Conservation (phyloP, 2,329 filamentous ascomycete species). For the Arthrobotrys musiformis region DNA sequence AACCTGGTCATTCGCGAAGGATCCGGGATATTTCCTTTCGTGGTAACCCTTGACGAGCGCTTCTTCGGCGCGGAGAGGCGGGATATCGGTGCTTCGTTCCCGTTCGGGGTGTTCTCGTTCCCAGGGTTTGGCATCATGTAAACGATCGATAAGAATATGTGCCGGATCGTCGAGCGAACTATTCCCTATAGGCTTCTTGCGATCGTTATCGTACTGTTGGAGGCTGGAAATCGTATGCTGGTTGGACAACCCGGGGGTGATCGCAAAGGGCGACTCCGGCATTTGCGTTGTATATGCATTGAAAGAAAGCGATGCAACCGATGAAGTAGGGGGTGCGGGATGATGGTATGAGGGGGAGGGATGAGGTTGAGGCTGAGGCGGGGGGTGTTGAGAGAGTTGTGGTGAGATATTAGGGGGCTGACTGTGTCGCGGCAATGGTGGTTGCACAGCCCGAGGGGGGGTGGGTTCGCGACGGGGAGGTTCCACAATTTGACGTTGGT, state of each 20-base stretch:
- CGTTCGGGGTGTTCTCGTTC: conserved; percentile 39
- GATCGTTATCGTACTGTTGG: conserved; percentile 63
- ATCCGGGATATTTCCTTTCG: conserved; percentile 40
- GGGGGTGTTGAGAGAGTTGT: conserved; percentile 22
- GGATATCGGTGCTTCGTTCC: conserved; percentile 55
- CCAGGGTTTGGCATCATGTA: conserved; percentile 34
- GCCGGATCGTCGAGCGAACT: conserved; percentile 66
- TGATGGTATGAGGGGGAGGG: conserved; percentile 57
- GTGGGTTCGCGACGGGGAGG: conserved; percentile 43
- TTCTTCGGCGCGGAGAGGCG: conserved; percentile 54
- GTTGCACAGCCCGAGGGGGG: conserved; percentile 29
- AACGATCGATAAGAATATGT: conserved; percentile 63
- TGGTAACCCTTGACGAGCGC: conserved; percentile 48
- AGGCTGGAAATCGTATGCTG: conserved; percentile 61
- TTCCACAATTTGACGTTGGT: conserved; percentile 41
- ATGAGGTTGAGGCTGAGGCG: conserved; percentile 34
- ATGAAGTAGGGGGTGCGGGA: conserved; percentile 54
- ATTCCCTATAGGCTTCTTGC: conserved; percentile 49
- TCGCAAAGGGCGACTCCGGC: conserved; percentile 59
- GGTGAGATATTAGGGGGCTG: conserved; percentile 30
- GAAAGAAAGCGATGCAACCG: conserved; percentile 57
- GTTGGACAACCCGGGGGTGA: conserved; percentile 59
- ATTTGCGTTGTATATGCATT: conserved; percentile 59
- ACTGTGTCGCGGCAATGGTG: conserved; percentile 14
- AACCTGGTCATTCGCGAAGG: conserved; percentile 21